phyloP scores from a whole-genome alignment of 768 basidiomycete genomes.

The Paxillus involutus region DNA sequence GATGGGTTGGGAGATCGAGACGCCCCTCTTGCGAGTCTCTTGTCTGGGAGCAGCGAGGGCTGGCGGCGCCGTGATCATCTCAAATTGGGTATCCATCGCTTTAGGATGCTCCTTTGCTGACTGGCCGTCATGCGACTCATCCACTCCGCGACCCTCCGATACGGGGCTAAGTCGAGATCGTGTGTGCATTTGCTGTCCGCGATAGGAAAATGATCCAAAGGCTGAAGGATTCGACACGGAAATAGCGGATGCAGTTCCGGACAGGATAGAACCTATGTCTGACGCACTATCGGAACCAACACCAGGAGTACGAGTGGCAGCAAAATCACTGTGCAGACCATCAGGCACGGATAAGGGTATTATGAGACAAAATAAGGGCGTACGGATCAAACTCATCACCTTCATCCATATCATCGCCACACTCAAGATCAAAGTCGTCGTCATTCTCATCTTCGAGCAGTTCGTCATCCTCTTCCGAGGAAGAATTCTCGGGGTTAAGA shows the following conservation, averaged over 20 bases:
- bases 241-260: constrained; percentile 45
- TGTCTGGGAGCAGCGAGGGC: constrained; percentile 19
- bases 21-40: constrained; percentile 28
- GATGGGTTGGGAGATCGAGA: constrained; percentile 27
- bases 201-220: constrained; percentile 47
- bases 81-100: constrained; percentile 46
- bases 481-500: constrained; percentile 47
- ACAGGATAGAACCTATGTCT: constrained; percentile 60
- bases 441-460: constrained; percentile 46
- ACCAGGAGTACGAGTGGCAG: constrained; percentile 51
- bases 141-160: constrained; percentile 46
- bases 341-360: background rate
- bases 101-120: constrained; percentile 22
- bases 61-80: constrained; percentile 47
- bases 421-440: constrained; percentile 51
- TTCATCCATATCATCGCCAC: constrained; percentile 55
- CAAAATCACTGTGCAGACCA: constrained; percentile 57
- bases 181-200: constrained; percentile 32
- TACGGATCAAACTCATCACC: constrained; percentile 82
- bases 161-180: constrained; percentile 64
- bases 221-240: constrained; percentile 59
- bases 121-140: constrained; percentile 26
- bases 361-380: constrained; percentile 27
- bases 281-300: constrained; percentile 61
- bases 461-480: constrained; percentile 54